Base-by-base conservation (phyloP, 768 basidiomycete species). In the Xerocomellus chrysenteron region DNA sequence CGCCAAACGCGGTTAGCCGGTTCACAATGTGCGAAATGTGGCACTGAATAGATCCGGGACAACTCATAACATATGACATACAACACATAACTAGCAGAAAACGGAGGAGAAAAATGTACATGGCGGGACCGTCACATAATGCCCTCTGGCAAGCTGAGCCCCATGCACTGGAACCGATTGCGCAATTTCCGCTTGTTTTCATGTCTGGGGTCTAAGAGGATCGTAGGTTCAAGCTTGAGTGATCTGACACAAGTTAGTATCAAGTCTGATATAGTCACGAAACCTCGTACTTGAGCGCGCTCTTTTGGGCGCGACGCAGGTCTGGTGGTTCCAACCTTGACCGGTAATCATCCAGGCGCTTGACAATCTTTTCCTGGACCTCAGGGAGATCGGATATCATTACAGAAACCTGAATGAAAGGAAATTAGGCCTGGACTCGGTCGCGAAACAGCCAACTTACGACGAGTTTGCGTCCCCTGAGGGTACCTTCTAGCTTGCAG, bases 391-490 rank as follows among this genome's bases (percentile, higher is more conserved):
- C 73, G 14, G 56, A 61, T n/a, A 71, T 51, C 49, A 56, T 57
- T 5, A 60, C 19, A n/a, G 62, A 67, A 45, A 71, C 67, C 73
- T 74, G 32, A 16, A 57, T n/a, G 19, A 36, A 24, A 24, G 17
- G 17, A 12, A 51, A 33, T 36, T 26, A 59, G 36, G 19, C 16
- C 17, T 5, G 19, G n/a, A 28, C 32, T 4, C 26, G 10, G 45
- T 28, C 6, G 35, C 28, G 9, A 58, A 46, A 56, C 6, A 28
- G 32, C 35, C 33, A 5, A 72, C 78, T 52, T 65, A 84, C 84
- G 28, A 77, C 66, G 17, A 84, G 65, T 44, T 67, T 50, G 48
- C 65, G 68, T 11, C 75, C 79, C 9, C 70, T 64, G 32, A 86
- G 65, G 7, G 56, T 64, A 0, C 76, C 77, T 50, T 76, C 71